Conservation (phyloP, 2,329 filamentous ascomycete species). For the Aspergillus aculeatus region DNA sequence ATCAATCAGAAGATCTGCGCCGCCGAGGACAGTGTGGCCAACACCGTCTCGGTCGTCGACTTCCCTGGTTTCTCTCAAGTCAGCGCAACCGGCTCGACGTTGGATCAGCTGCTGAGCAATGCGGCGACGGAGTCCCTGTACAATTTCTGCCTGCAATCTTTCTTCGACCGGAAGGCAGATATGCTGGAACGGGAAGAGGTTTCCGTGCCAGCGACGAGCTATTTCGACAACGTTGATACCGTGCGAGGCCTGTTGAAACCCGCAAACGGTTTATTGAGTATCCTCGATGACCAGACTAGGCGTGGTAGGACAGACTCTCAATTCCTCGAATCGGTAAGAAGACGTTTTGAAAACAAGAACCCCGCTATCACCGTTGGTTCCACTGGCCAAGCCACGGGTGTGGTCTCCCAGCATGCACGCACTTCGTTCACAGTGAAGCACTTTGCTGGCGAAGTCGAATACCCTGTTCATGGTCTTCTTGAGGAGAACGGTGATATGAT, state of each 20-base stretch:
- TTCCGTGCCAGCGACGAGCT: conserved; percentile 83
- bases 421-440: conserved; percentile 89
- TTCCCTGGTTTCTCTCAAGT: conserved; percentile 93
- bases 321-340: conserved; percentile 83
- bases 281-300: conserved; percentile 91
- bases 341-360: conserved; percentile 93
- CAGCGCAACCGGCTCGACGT: conserved; percentile 74
- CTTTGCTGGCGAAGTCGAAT: conserved; percentile 95
- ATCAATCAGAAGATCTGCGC: conserved; percentile 90
- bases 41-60: conserved; percentile 92
- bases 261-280: conserved; percentile 88
- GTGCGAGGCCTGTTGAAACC: conserved; percentile 88
- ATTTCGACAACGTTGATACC: conserved; percentile 96
- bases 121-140: conserved; percentile 89
- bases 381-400: conserved; percentile 81
- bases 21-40: conserved; percentile 80
- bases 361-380: conserved; percentile 79
- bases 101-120: conserved; percentile 94
- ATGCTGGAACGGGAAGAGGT: conserved; percentile 94
- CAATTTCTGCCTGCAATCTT: conserved; percentile 89
- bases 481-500: conserved; percentile 97
- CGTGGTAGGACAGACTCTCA: conserved; percentile 86
- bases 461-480: conserved; percentile 78
- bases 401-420: conserved; percentile 75
- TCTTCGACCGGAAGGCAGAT: conserved; percentile 92